Evolutionary conservation across 2,329 filamentous ascomycete genomes (phyloP).

Genomic region (Basipetospora chlamydospora): DNA sequence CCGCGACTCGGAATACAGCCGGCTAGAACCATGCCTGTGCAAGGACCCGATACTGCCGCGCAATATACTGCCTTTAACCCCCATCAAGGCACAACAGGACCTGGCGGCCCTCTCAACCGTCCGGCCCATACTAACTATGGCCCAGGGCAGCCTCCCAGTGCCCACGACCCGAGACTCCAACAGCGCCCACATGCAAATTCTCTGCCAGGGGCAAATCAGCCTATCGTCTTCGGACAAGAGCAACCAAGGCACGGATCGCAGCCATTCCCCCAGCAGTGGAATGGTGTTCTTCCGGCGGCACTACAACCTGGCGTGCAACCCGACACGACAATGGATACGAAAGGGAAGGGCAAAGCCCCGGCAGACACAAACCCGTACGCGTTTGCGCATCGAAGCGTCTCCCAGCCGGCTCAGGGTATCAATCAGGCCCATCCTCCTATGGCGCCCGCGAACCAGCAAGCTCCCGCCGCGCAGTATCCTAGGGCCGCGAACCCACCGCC

Average conservation of each 20-base stretch:
- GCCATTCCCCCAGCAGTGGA: not conserved
- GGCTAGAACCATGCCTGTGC: not conserved
- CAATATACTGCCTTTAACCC: too few relatives aligned
- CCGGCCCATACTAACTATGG: not conserved
- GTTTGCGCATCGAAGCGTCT: not conserved
- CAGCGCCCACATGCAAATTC: constrained; percentile 4
- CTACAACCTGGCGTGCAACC: not conserved
- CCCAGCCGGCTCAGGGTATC: not conserved
- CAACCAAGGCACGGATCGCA: too few relatives aligned
- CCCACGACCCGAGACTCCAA: not conserved
- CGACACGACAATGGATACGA: not conserved
- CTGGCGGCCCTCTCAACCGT: too few relatives aligned
- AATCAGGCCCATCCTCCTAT: not conserved
- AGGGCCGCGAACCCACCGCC: not conserved
- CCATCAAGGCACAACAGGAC: too few relatives aligned
- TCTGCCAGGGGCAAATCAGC: not conserved
- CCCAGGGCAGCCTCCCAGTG: not conserved
- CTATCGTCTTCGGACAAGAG: too few relatives aligned
- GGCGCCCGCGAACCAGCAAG: not conserved
- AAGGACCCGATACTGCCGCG: too few relatives aligned
- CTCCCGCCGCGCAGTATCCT: too few relatives aligned
- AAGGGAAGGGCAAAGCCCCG: not conserved
- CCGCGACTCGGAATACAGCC: not conserved
- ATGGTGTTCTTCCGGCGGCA: not conserved
- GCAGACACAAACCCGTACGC: not conserved